Base-by-base conservation (phyloP, 202 grass and related monocot genomes). In the Saccharum hybrid region DNA sequence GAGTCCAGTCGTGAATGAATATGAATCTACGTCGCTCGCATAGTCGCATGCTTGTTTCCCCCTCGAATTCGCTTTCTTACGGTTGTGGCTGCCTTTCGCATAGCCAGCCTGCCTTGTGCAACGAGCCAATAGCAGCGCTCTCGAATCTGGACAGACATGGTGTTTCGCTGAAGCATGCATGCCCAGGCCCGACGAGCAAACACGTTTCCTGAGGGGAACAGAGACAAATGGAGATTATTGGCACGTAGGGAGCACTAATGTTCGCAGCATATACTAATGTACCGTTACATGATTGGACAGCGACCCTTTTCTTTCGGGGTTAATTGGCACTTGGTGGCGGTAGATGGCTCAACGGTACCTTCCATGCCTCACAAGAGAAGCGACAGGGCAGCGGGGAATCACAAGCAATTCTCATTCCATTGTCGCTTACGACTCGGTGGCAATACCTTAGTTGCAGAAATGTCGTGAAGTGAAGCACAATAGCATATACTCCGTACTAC, bases 141-240 rank as follows among this genome's bases (percentile, higher is more conserved):
- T 10, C 23, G 23, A 62, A 26, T 63, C 61, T 63, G 60, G 23
- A 6, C 60, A 6, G 5, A 18, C 39, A 21, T 49, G 42, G 42
- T 38, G 76, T 52, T n/a, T 23, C 31, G 7, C 46, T 38, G 65
- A 23, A 16, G 64, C 77, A 80, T 6, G 63, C 77, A 79, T 2
- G 46, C 14, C 4, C 34, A 69, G 65, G 65, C 65, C 65, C 4
- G 34, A 59, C n/a, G 19, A 8, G 16, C 64, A 2, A 54, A 69
- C 37, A 69, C 65, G 65, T 70, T 41, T 30, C n/a, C 48, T 38
- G 48, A 81, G 0, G 4, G 39, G 15, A 41, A 39, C 46, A 38
- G 34, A 11, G 64, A 22, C 39, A 28, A 80, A 3, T n/a, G 43
- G 3, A 21, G 45, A 80, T 56, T 68, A 68, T 51, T 80, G 77